Percentiles rank a stretch among this genome's conserved stretches.
Evolutionary conservation across 1,139 yeast genomes (phyloP).

Genomic region (Geotrichum carabidarum): DNA sequence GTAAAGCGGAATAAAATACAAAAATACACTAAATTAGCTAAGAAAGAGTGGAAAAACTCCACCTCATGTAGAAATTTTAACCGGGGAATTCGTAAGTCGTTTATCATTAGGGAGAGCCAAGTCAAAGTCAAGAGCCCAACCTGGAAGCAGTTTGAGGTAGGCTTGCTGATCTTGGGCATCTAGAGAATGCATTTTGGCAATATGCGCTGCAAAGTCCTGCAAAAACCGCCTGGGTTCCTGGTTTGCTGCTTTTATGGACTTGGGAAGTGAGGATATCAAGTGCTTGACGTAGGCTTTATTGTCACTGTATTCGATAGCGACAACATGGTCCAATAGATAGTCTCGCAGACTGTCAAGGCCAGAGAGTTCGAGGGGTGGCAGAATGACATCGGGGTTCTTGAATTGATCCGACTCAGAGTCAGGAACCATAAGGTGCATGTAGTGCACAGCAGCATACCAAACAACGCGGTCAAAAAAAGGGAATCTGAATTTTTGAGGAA

Average conservation of each 20-base stretch:
- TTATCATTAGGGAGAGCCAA: background rate
- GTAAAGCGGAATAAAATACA: background rate
- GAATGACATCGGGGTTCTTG: background rate
- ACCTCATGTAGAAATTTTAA: background rate
- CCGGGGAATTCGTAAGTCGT: background rate
- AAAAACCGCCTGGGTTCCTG: conserved; percentile 9
- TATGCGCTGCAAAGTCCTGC: conserved; percentile 10
- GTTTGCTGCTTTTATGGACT: background rate
- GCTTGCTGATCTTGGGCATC: background rate
- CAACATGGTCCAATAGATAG: conserved; percentile 11
- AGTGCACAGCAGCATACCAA: conserved; percentile 48
- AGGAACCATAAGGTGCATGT: background rate
- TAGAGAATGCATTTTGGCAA: conserved; percentile 8
- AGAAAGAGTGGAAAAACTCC: background rate
- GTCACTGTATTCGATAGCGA: background rate
- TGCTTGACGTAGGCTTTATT: conserved; percentile 11
- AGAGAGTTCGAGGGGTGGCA: conserved; percentile 10
- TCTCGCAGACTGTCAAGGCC: conserved; percentile 10
- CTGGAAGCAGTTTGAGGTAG: background rate
- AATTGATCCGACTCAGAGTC: background rate
- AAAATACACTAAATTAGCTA: background rate
- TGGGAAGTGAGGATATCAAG: conserved; percentile 9
- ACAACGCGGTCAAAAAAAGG: conserved; percentile 69
- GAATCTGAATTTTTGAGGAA: conserved; percentile 69
- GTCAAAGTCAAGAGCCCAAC: background rate